Base-by-base conservation (phyloP, 129 eudicot genomes). In the Mikania micrantha region DNA sequence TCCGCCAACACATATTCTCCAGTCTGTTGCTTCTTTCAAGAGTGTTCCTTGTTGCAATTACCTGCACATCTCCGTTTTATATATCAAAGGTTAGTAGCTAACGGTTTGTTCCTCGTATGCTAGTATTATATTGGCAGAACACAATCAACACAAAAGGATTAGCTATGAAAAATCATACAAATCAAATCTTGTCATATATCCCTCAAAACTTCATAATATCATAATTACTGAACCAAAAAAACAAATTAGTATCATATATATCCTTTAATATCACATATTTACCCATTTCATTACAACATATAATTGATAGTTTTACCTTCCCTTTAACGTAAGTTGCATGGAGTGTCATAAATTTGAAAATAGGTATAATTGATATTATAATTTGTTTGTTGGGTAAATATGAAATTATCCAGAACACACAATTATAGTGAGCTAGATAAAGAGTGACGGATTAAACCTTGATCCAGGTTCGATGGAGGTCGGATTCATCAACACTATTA, bases 1-100 rank as follows among this genome's bases (percentile, higher is more conserved):
- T 85, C 21, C 92, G 85, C 96, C 92, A 88, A 78, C 92, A 85
- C 92, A 88, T 88, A 77, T 88, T 88, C 90, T 88, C 92, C 4
- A 88, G 96, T 74, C 96, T 85, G 73, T 83, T 83, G 74, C 82
- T 85, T 64, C 92, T 77, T 58, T 84, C 87, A 48, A 74, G 89
- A 64, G 85, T 80, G 73, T 88, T 88, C 84, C 96, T 85, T 44
- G 96, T 88, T 56, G 96, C 96, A 54, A 83, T 80, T 24, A 85
- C 87, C 96, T 88, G 87, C 66, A 53, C 60, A 53, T 20, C 66
- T 65, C 79, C 67, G 35, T 39, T 40, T 57, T 21, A 44, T 60
- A 11, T 67, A 42, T 58, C 62, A 35, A 57, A 56, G 61, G 60
- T 74, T 42, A 66, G 50, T 41, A 38, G 45, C 25, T 12, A 49